Base-by-base conservation (phyloP, 352 stramenopile genomes). In the Globisporangium spinosum region DNA sequence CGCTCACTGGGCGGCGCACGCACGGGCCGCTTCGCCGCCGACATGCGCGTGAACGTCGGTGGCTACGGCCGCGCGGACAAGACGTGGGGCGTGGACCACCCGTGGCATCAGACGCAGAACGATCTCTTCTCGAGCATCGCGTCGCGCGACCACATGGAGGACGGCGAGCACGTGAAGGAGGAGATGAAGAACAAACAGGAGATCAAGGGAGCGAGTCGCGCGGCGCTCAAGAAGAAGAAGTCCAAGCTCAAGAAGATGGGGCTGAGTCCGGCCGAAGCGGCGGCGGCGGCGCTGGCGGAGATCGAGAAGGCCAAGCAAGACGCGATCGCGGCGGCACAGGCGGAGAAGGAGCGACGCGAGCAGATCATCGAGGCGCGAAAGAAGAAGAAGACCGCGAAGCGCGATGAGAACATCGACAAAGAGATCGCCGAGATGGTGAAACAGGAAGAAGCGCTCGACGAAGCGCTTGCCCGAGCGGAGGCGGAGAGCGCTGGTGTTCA, bases 211-310 rank as follows among this genome's bases (percentile, higher is more conserved):
- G 72, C 86, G 58, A 93, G 85, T 75, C 82, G 85, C 7, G 85
- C 85, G 34, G 80, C 87, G 40, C 77, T 93, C 15, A 93, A 93
- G 79, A 89, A 89, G 64, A 87, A 83, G 72, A 91, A 91, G 60
- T 65, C 71, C 32, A 90, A 90, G 68, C 78, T 90, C 57, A 89
- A 89, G 68, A 91, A 91, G 49, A 67, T 83, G 65, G 79, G 81
- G 2, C 35, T 83, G 32, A 69, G 64, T 13, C 67, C 75, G 9
- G 49, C 74, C 20, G 55, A 81, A 51, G 74, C 75, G 0, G 70
- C 74, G 2, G 63, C 69, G 12, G 68, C 69, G 15, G 75, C 77
- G 12, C 32, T 76, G 32, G 63, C 70, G 22, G 69, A 74, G 43
- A 70, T 77, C 5, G 72, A 81, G 38, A 69, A 78, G n/a, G 69